These are phyloP conservation scores for Geotrichum restrictum DNA, from an alignment of 1,139 yeast species.

Conservation along the genomic window DNA sequence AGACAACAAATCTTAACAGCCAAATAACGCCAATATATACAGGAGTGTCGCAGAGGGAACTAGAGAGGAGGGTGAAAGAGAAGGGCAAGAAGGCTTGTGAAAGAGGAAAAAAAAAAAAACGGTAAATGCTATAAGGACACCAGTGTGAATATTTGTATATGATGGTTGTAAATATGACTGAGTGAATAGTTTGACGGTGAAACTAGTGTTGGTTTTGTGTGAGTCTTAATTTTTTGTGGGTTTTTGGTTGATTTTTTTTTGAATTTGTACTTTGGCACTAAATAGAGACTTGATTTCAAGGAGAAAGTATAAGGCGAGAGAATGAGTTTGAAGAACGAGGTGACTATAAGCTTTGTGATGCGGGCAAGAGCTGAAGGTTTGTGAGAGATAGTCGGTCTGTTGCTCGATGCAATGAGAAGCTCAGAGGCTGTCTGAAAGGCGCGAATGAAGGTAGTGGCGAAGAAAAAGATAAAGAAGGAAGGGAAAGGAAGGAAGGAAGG, in stretches of 20 bases:
- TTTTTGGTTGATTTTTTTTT: not conserved
- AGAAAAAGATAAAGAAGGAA: not conserved
- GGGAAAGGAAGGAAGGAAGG: not conserved
- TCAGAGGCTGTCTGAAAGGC: not conserved
- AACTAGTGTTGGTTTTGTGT: not conserved
- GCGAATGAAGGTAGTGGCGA: not conserved
- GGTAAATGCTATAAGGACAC: constrained; percentile 1
- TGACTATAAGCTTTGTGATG: not conserved
- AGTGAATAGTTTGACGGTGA: not conserved
- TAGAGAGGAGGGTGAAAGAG: constrained; percentile 6
- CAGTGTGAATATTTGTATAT: constrained; percentile 7
- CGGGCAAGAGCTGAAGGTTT: not conserved
- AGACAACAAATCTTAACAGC: constrained; percentile 2
- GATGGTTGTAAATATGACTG: not conserved
- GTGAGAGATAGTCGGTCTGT: not conserved
- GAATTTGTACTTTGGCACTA: too few species aligned
- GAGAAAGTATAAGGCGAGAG: not conserved
- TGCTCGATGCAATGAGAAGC: not conserved
- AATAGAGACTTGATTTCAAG: too few species aligned
- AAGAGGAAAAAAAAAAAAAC: not conserved
- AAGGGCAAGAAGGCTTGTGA: constrained; percentile 1
- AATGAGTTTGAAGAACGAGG: not conserved
- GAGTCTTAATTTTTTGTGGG: constrained; percentile 2
- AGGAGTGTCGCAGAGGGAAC: constrained; percentile 1
- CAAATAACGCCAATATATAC: constrained; percentile 5